Evolutionary conservation across 2,329 filamentous ascomycete species (phyloP), one percentile per base, ranked within the genome.

Genomic region (Cytospora paraplurivora): DNA sequence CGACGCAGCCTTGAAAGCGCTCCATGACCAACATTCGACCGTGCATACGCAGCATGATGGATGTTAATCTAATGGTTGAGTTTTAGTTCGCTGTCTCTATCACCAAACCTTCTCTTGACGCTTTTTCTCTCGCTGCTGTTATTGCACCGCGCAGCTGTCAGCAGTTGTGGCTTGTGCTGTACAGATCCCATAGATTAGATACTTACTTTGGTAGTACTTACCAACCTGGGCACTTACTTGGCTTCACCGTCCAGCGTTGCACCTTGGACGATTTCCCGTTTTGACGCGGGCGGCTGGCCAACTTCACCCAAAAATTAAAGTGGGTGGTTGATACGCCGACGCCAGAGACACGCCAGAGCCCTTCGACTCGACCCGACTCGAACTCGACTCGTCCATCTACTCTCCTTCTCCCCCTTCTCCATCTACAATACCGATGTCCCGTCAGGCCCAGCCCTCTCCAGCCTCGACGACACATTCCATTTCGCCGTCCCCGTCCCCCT

Each of bases 41-140:
- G 44, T 33, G n/a, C 59, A 57, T 27, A 4, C 59, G 53, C 49
- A 50, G 50, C 47, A 61, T 64, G 56, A 66, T 58, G 64, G 61
- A 64, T 60, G 64, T 64, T 61, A 64, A 56, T 63, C 57, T 62
- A 66, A 59, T 66, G 50, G 55, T 49, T 44, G 50, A 59, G 44
- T 60, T 63, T 27, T 27, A 27, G 27, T 27, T 27, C 27, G 61
- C 52, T 63, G 21, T 52, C 55, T 21, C 60, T 47, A 37, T 58
- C 55, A 49, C 61, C 56, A 38, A 51, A 54, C 32, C 49, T 62
- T 59, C 49, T 35, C 58, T 59, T 58, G 64, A 60, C 37, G 21
- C 47, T 53, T 37, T 41, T 61, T 66, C 27, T 27, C 27, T 27
- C 27, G 27, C 27, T 49, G 52, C 61, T 63, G 64, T 53, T 34